Percentiles rank a stretch among this genome's conserved stretches.
Conservation (phyloP, 768 basidiomycete species). For the Russula sp. region DNA sequence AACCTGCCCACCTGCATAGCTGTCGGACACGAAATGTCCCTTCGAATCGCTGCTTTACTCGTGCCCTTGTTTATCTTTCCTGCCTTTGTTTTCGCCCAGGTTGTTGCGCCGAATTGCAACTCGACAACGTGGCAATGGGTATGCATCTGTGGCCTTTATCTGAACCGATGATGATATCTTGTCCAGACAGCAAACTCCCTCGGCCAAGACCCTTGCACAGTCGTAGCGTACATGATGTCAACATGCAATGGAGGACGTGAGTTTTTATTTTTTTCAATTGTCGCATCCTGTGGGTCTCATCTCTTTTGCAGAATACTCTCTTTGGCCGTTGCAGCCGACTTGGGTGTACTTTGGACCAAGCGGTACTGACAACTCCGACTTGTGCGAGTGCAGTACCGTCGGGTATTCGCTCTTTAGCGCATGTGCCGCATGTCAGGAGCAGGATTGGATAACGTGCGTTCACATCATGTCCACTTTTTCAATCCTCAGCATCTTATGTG, state of each 20-base stretch:
- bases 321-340: too few species aligned
- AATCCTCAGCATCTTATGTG: background rate
- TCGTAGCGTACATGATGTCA: background rate
- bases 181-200: background rate
- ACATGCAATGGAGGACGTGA: background rate
- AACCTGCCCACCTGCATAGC: too few species aligned
- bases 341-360: background rate
- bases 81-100: background rate
- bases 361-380: background rate
- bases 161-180: background rate
- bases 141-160: background rate
- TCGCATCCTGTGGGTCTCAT: background rate
- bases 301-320: background rate
- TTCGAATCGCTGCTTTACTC: background rate
- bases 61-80: background rate
- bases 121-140: background rate
- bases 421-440: background rate
- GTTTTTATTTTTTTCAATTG: background rate
- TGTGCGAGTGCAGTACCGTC: conserved; percentile 8
- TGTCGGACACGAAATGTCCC: background rate
- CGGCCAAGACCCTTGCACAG: background rate
- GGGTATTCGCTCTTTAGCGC: background rate
- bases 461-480: background rate
- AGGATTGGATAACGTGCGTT: background rate
- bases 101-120: background rate